Percentiles rank a stretch among this genome's conserved stretches.
Conservation (phyloP, 202 grass and related monocot genomes). For the Zoysia matrella region DNA sequence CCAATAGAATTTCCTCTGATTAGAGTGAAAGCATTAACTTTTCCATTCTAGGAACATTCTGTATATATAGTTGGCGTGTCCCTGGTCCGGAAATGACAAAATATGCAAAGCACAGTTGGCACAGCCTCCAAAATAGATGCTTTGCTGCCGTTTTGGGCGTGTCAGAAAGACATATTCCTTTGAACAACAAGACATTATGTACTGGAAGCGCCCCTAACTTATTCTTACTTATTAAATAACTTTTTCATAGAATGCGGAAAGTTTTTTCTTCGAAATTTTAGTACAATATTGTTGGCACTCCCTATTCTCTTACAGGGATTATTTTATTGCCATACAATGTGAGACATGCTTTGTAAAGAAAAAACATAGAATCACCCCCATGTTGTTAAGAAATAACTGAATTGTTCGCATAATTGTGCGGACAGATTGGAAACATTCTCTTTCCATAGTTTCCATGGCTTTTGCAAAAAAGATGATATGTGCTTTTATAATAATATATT, state of each 20-base stretch:
- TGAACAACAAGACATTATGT: slow-evolving; percentile 25
- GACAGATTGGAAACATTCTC: background rate
- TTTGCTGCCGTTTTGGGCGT: slow-evolving; percentile 15
- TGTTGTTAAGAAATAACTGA: background rate
- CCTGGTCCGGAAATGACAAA: slow-evolving; percentile 30
- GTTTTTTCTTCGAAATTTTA: slow-evolving; percentile 10
- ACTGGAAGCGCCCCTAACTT: slow-evolving; percentile 41
- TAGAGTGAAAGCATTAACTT: slow-evolving; percentile 21
- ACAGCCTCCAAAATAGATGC: slow-evolving; percentile 30
- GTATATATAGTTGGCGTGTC: slow-evolving; percentile 4
- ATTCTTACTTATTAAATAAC: slow-evolving; percentile 34
- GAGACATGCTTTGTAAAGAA: background rate
- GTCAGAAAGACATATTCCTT: slow-evolving; percentile 35
- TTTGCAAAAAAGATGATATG: background rate
- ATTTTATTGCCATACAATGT: background rate
- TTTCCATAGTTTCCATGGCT: background rate
- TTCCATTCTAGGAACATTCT: slow-evolving; percentile 55
- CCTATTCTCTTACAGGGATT: background rate
- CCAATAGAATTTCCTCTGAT: background rate
- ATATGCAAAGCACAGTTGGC: background rate
- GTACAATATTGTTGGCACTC: slow-evolving; percentile 4
- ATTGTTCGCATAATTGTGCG: background rate
- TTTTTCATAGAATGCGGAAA: background rate
- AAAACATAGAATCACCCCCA: background rate
- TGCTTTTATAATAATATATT: background rate